Evolutionary conservation across 2,329 filamentous ascomycete species (phyloP).

Genomic region (Phoma sp.): DNA sequence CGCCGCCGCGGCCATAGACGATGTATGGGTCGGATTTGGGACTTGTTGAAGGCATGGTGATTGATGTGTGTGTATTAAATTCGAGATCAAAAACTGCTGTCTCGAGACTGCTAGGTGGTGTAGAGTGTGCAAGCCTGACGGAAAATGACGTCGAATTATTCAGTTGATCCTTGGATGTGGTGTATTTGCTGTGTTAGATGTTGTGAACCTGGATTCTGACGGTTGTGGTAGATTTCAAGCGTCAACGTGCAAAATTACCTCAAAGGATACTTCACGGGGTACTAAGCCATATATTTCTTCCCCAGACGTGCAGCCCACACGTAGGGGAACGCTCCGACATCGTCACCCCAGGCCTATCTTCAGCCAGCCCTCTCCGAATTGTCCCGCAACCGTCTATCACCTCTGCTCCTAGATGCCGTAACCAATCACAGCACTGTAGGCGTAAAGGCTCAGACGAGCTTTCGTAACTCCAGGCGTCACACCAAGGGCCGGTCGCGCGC

Average conservation of each 20-base stretch:
- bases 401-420: constrained; percentile 9
- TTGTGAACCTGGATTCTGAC: background rate
- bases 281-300: constrained; percentile 9
- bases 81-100: too few species aligned
- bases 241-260: constrained; percentile 2
- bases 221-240: background rate
- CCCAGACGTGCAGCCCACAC: constrained; percentile 10
- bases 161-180: background rate
- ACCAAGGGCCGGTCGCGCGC: constrained; percentile 2
- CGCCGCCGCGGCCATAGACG: constrained; percentile 18
- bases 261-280: constrained; percentile 12
- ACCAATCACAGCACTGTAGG: constrained; percentile 16
- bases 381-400: constrained; percentile 15
- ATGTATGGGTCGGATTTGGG: constrained; percentile 18
- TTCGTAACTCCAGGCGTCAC: constrained; percentile 16
- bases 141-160: background rate
- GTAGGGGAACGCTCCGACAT: constrained; percentile 13
- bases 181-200: background rate
- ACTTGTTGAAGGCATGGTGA: constrained; percentile 11
- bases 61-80: background rate
- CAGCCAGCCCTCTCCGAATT: constrained; percentile 4
- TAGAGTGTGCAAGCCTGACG: background rate
- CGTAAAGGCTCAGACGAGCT: constrained; percentile 11
- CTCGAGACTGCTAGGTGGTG: background rate
- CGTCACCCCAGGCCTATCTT: constrained; percentile 17